Conservation (phyloP, 2,329 filamentous ascomycete species). For the Colletotrichum musae region DNA sequence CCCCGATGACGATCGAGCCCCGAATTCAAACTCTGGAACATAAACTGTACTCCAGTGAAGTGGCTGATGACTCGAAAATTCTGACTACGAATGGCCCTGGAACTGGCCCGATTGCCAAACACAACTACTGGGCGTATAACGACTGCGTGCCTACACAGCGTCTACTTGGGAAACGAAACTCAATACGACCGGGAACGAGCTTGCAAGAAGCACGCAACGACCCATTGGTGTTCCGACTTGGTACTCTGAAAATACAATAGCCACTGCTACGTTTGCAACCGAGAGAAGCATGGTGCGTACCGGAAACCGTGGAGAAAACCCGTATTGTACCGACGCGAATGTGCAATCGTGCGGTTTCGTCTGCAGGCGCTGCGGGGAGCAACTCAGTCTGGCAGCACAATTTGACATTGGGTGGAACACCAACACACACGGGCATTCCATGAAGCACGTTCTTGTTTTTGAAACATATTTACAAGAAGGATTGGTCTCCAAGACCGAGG, state of each 20-base stretch:
- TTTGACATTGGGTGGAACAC: no score
- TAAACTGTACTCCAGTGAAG: no score
- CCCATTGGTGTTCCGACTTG: no score
- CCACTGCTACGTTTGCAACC: no score
- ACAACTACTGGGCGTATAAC: not conserved
- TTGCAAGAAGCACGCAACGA: not conserved
- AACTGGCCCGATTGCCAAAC: no score
- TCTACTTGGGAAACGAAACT: not conserved
- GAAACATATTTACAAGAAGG: constrained; percentile 33
- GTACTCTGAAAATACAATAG: no score
- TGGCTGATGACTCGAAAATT: not conserved
- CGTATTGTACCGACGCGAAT: constrained; percentile 7
- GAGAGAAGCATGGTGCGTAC: no score
- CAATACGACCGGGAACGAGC: not conserved
- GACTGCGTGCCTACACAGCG: not conserved
- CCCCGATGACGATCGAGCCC: not conserved
- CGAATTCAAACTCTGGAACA: not conserved
- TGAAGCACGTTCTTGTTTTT: constrained; percentile 10
- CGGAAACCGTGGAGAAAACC: not conserved
- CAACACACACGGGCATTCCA: constrained; percentile 1
- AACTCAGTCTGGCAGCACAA: not conserved
- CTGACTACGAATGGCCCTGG: not conserved
- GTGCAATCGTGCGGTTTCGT: constrained; percentile 5
- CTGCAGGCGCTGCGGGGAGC: not conserved
- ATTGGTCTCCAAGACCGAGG: constrained; percentile 38